Conservation (phyloP, 202 grass and related monocot species). For the Zizania palustris region DNA sequence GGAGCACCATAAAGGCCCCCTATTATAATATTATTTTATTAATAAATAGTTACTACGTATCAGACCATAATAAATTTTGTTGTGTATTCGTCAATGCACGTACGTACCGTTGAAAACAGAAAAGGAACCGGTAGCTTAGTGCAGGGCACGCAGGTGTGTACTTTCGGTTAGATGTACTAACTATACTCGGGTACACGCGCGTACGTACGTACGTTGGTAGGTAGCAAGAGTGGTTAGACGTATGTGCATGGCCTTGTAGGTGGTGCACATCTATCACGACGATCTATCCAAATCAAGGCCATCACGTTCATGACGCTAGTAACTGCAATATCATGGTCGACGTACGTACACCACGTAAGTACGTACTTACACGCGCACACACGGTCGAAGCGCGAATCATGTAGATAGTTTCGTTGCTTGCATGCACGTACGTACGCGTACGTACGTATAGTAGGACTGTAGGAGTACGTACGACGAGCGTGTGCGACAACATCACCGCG, state of each 20-base stretch:
- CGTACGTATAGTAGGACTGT: too few species aligned
- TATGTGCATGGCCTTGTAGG: slow-evolving; percentile 12
- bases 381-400: background rate
- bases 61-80: too few species aligned
- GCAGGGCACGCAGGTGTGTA: background rate
- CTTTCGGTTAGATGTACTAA: background rate
- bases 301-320: background rate
- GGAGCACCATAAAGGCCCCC: too few species aligned
- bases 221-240: background rate
- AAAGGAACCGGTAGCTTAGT: background rate
- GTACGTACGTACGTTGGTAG: background rate
- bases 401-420: too few species aligned
- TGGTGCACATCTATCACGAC: background rate
- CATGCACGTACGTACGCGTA: too few species aligned
- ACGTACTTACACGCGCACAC: too few species aligned
- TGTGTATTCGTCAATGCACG: too few species aligned
- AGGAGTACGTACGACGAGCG: too few species aligned
- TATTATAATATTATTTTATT: too few species aligned
- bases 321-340: background rate
- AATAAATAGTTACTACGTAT: too few species aligned
- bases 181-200: background rate
- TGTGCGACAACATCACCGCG: too few species aligned
- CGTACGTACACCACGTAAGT: background rate
- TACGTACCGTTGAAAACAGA: too few species aligned
- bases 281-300: background rate